Percentiles rank a stretch among this genome's conserved stretches.
Evolutionary conservation across 1,139 yeast species (phyloP).

Genomic region (Blastobotrys ciferrii): DNA sequence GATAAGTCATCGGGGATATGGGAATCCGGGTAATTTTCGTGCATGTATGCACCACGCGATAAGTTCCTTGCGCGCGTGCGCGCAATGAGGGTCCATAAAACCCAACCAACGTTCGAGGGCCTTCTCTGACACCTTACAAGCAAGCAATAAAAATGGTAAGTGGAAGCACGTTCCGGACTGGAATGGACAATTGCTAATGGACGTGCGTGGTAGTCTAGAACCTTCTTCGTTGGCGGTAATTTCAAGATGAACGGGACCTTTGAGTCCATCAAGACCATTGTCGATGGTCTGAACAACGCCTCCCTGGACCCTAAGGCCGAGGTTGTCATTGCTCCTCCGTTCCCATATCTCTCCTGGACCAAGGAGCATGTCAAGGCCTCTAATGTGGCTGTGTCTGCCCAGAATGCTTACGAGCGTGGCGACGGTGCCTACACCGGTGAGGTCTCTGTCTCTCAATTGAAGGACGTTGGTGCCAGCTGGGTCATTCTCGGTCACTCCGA

Average conservation of each 20-base stretch:
- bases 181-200: background rate
- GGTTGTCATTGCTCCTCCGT: conserved; percentile 96
- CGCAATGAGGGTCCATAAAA: background rate
- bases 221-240: conserved; percentile 94
- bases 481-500: conserved; percentile 98
- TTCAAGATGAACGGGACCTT: conserved; percentile 97
- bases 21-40: background rate
- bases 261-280: conserved; percentile 77
- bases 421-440: conserved; percentile 99
- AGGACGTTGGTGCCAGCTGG: conserved; percentile 93
- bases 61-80: background rate
- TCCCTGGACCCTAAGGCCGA: conserved; percentile 72
- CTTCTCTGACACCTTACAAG: background rate
- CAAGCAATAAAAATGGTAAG: conserved; percentile 18
- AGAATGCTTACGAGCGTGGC: conserved; percentile 81
- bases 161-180: background rate
- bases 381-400: conserved; percentile 81
- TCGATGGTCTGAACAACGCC: conserved; percentile 77
- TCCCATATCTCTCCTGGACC: conserved; percentile 82
- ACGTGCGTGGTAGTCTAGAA: conserved; percentile 60
- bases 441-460: conserved; percentile 80
- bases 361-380: conserved; percentile 64
- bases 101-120: background rate
- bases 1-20: too few species aligned
- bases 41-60: too few species aligned